These are phyloP conservation scores for Candida cerambycidarum DNA, from an alignment of 805 yeast genomes.

Conservation along the genomic window DNA sequence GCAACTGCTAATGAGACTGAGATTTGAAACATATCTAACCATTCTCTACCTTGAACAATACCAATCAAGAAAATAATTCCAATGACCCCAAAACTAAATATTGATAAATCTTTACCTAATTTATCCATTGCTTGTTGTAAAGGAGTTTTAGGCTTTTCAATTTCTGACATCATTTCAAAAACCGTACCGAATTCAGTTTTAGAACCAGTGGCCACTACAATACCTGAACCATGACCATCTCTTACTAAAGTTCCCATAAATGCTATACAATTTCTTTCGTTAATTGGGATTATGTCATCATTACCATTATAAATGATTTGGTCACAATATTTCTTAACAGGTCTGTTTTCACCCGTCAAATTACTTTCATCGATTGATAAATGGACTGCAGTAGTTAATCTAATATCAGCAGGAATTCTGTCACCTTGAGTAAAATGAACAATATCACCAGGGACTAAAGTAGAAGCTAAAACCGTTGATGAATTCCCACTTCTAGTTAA, in stretches of 20 bases:
- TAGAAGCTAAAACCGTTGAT: constrained; percentile 79
- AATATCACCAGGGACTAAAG: constrained; percentile 93
- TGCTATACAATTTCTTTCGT: constrained; percentile 76
- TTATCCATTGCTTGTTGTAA: constrained; percentile 94
- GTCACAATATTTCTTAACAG: constrained; percentile 66
- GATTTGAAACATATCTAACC: constrained; percentile 98
- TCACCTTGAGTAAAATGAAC: constrained; percentile 91
- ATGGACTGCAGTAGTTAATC: constrained; percentile 76
- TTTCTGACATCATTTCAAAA: constrained; percentile 90
- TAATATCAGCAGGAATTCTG: constrained; percentile 92
- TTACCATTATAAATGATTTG: constrained; percentile 9
- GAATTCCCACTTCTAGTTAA: constrained; percentile 78
- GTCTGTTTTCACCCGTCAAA: constrained; percentile 92
- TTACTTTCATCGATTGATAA: constrained; percentile 89
- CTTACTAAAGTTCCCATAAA: constrained; percentile 97
- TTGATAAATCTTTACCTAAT: constrained; percentile 85
- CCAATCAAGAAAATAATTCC: constrained; percentile 92
- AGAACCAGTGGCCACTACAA: constrained; percentile 87
- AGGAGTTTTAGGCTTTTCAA: constrained; percentile 98
- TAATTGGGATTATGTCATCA: constrained; percentile 49
- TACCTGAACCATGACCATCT: constrained; percentile 92
- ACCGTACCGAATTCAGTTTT: constrained; percentile 94
- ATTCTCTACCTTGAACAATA: constrained; percentile 83
- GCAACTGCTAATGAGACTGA: constrained; percentile 98
- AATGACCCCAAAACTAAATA: constrained; percentile 81